Conservation (phyloP, 2,329 filamentous ascomycete species). For the Podosphaera fusca region DNA sequence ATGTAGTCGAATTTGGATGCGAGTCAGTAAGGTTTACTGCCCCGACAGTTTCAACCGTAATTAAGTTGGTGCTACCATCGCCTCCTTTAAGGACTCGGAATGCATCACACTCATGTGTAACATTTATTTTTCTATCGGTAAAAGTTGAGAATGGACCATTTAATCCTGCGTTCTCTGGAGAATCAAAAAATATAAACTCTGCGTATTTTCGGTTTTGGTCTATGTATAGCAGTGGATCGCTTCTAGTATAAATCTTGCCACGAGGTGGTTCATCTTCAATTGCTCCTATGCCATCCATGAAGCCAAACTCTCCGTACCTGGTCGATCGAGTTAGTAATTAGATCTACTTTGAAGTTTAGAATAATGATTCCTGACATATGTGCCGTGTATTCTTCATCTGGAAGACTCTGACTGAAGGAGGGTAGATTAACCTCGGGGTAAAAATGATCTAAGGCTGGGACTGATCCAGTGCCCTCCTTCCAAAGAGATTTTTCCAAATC, state of each 20-base stretch:
- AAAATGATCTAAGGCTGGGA: slow-evolving; percentile 19
- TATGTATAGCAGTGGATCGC: slow-evolving; percentile 5
- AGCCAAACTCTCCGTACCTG: slow-evolving; percentile 20
- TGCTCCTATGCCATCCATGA: slow-evolving; percentile 11
- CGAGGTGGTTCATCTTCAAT: slow-evolving; percentile 10
- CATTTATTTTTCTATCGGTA: slow-evolving; percentile 17
- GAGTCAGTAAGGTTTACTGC: slow-evolving; percentile 10
- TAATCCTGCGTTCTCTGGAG: slow-evolving; percentile 3
- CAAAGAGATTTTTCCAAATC: slow-evolving; percentile 17
- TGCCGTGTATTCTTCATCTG: slow-evolving; percentile 21
- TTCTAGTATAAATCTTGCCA: slow-evolving; percentile 7
- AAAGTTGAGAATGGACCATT: slow-evolving; percentile 11
- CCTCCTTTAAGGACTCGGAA: slow-evolving; percentile 16
- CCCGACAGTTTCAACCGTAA: slow-evolving; percentile 13
- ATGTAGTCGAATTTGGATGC: slow-evolving; percentile 17
- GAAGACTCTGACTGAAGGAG: slow-evolving; percentile 4
- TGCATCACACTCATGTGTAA: slow-evolving; percentile 14
- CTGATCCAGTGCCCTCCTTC: slow-evolving; percentile 16
- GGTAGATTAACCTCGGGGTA: slow-evolving; percentile 12
- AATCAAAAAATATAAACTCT: slow-evolving; percentile 20
- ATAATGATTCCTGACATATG: slow-evolving; percentile 16
- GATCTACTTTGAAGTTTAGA: not conserved
- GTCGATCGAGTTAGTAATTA: not conserved
- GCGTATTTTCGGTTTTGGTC: slow-evolving; percentile 8
- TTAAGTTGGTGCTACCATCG: slow-evolving; percentile 12